phyloP scores from a whole-genome alignment of 202 grass and related monocot genomes.

The Setaria italica region DNA sequence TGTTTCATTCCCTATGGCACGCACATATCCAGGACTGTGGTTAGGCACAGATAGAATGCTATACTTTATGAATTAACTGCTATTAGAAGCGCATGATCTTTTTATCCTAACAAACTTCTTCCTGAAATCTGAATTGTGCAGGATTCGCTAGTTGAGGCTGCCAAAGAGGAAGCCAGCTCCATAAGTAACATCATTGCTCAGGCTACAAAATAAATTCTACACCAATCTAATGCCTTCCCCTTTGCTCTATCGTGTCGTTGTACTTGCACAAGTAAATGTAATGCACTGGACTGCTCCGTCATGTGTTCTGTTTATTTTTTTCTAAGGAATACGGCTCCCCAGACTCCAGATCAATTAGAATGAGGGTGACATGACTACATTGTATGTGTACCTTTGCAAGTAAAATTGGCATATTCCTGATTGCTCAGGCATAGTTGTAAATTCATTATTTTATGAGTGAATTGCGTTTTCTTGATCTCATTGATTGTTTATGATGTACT shows the following conservation, averaged over 20 bases:
- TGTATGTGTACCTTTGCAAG: slow-evolving; percentile 28
- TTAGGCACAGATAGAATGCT: background rate
- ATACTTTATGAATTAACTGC: background rate
- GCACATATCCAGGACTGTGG: background rate
- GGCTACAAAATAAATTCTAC: slow-evolving; percentile 64
- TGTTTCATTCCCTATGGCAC: background rate
- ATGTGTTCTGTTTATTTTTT: slow-evolving; percentile 18
- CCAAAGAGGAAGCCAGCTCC: slow-evolving; percentile 86
- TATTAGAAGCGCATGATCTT: slow-evolving; percentile 11
- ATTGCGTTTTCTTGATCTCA: background rate
- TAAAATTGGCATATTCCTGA: background rate
- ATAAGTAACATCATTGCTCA: slow-evolving; percentile 96
- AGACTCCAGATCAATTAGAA: slow-evolving; percentile 1
- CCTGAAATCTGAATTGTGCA: slow-evolving; percentile 1
- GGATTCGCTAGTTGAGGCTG: slow-evolving; percentile 87
- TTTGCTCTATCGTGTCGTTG: background rate
- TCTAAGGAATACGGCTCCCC: background rate
- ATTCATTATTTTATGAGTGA: background rate
- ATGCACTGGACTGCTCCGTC: slow-evolving; percentile 23
- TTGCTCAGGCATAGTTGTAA: slow-evolving; percentile 28
- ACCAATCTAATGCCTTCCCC: background rate
- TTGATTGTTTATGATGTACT: background rate
- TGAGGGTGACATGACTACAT: slow-evolving; percentile 19
- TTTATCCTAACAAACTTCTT: slow-evolving; percentile 24
- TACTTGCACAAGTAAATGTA: slow-evolving; percentile 23